Percentiles rank a stretch among this genome's conserved stretches.
Conservation (phyloP, 768 basidiomycete species). For the Lactarius sp. region DNA sequence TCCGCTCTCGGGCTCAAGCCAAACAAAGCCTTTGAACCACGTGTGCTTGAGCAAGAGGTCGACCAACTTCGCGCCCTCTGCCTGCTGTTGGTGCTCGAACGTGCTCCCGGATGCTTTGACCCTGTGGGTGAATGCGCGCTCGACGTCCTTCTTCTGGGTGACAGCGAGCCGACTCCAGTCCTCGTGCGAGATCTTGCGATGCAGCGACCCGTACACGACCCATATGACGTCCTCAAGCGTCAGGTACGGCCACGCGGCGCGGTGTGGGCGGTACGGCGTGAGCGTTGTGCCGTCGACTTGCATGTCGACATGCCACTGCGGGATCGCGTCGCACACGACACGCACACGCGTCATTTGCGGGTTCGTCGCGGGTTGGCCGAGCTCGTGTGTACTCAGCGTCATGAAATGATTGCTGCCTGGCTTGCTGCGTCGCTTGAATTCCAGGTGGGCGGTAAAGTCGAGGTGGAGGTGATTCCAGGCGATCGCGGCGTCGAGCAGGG, state of each 20-base stretch:
- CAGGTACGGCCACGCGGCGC: conserved; percentile 17
- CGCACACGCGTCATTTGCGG: conserved; percentile 25
- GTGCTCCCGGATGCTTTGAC: conserved; percentile 20
- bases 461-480: conserved; percentile 7
- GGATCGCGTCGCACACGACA: conserved; percentile 21
- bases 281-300: conserved; percentile 21
- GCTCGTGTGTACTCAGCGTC: conserved; percentile 16
- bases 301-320: conserved; percentile 25
- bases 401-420: background rate
- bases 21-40: conserved; percentile 24
- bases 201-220: conserved; percentile 19
- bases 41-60: conserved; percentile 22
- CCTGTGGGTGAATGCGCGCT: conserved; percentile 25
- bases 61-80: conserved; percentile 25
- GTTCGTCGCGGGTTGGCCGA: conserved; percentile 24
- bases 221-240: conserved; percentile 23
- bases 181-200: conserved; percentile 25
- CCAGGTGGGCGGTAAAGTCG: conserved; percentile 17
- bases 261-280: conserved; percentile 15
- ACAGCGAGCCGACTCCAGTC: conserved; percentile 22
- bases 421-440: conserved; percentile 9
- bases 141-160: conserved; percentile 23
- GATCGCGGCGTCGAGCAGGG: conserved; percentile 22
- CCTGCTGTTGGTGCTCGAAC: conserved; percentile 11
- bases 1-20: conserved; percentile 21